Evolutionary conservation across 2,329 filamentous ascomycete species (phyloP).

Genomic region (Dissoconium aciculare): DNA sequence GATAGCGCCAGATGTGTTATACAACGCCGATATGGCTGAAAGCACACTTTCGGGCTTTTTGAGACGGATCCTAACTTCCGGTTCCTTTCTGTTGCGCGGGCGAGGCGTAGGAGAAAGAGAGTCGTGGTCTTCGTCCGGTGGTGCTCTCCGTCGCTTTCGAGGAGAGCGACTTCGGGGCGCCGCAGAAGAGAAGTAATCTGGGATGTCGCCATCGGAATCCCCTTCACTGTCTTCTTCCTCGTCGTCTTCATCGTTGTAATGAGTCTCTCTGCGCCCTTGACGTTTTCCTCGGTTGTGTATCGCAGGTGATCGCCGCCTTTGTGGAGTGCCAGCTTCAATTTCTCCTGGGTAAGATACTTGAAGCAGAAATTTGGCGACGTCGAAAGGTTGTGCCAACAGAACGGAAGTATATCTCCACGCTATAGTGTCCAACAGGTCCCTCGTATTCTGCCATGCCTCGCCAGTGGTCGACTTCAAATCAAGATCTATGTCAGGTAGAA

Average conservation of each 20-base stretch:
- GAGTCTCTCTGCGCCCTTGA: slow-evolving; percentile 12
- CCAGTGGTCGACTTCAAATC: slow-evolving; percentile 37
- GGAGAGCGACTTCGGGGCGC: slow-evolving; percentile 40
- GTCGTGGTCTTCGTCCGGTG: slow-evolving; percentile 15
- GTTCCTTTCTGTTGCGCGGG: slow-evolving; percentile 14
- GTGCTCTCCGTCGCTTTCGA: slow-evolving; percentile 23
- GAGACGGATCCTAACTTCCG: slow-evolving; percentile 49
- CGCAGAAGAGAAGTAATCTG: slow-evolving; percentile 67
- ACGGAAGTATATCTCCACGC: slow-evolving; percentile 86
- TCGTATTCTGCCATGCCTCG: slow-evolving; percentile 33
- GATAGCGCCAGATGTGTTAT: slow-evolving; percentile 77
- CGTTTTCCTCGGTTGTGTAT: no score
- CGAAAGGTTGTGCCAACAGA: slow-evolving; percentile 84
- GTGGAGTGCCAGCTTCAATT: slow-evolving; percentile 18
- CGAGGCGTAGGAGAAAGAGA: slow-evolving; percentile 19
- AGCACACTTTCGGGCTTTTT: slow-evolving; percentile 66
- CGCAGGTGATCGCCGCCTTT: no score
- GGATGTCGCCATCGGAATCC: slow-evolving; percentile 38
- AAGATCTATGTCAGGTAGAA: slow-evolving; percentile 74
- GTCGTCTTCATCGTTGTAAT: slow-evolving; percentile 12
- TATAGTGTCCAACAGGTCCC: slow-evolving; percentile 66
- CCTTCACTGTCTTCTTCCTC: slow-evolving; percentile 15
- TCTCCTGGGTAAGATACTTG: slow-evolving; percentile 50
- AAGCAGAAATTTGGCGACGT: slow-evolving; percentile 86
- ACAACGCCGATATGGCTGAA: slow-evolving; percentile 74